Evolutionary conservation across 768 basidiomycete genomes (phyloP), one percentile per base, ranked within the genome.

Genomic region (Xanthoconium stramineum): DNA sequence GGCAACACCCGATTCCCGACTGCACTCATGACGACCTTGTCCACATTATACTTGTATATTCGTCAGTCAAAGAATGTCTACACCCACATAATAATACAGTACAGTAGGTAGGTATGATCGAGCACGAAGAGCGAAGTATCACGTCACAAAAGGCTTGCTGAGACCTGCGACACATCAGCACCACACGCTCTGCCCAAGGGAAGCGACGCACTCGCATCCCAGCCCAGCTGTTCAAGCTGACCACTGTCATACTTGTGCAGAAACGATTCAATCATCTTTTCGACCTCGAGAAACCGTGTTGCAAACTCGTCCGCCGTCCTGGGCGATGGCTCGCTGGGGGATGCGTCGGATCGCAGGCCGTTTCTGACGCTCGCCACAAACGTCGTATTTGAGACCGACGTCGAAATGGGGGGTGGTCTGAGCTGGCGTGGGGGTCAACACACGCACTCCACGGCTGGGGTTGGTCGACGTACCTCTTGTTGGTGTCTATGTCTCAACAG

Each of bases 191-290:
- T 9, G 11, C 2, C 7, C 33, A 2, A 17, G 37, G 47, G 35
- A 24, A 13, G 29, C 2, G 20, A 56, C 65, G 50, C 17, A 72
- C 69, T 63, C 17, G 60, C 44, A 46, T 64, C 67, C 69, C 67
- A 71, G 13, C 70, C 71, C 6, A 72, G 52, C 5, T 24, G 38
- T 29, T 12, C 52, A 11, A 72, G 58, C 37, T 54, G 53, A 12
- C 70, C 70, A 15, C 45, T 50, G 13, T 64, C 51, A 20, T 64
- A 61, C 38, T 51, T 58, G 38, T 53, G 9, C 47, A 72, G 47
- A 15, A 71, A 71, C 0, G 19, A 17, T 1, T 55, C 49, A 9
- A 72, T 69, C 52, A 60, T 59, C 7, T 48, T 43, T 44, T 69
- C 59, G 39, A 66, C 53, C 0, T 17, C 30, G 24, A 43, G 35